These are phyloP conservation scores for Metschnikowia matae DNA, from an alignment of 805 yeast genomes.

Conservation along the genomic window DNA sequence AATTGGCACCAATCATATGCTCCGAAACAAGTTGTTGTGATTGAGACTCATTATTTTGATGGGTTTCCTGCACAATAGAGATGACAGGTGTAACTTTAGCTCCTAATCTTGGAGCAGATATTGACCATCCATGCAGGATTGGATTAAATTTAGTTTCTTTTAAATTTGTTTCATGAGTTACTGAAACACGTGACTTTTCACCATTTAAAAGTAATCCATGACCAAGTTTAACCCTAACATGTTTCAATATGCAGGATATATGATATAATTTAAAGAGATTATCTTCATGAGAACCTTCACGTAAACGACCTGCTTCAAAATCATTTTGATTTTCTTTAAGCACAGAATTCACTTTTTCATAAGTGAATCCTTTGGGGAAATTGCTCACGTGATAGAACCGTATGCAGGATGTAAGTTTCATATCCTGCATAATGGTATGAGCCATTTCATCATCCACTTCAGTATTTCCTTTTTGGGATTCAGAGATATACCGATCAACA, in stretches of 20 bases:
- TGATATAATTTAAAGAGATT: slow-evolving; percentile 26
- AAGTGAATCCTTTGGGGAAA: slow-evolving; percentile 48
- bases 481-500: slow-evolving; percentile 19
- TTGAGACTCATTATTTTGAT: slow-evolving; percentile 27
- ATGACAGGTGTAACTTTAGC: slow-evolving; percentile 9
- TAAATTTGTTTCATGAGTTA: slow-evolving; percentile 5
- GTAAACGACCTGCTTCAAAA: slow-evolving; percentile 9
- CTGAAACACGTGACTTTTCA: slow-evolving; percentile 16
- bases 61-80: slow-evolving; percentile 9
- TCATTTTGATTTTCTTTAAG: slow-evolving; percentile 25
- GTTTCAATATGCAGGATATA: slow-evolving; percentile 25
- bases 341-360: slow-evolving; percentile 55
- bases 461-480: not conserved
- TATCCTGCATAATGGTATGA: slow-evolving; percentile 11
- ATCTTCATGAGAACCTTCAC: slow-evolving; percentile 19
- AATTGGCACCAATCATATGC: slow-evolving; percentile 76
- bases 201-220: slow-evolving; percentile 19
- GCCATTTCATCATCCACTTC: slow-evolving; percentile 8
- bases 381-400: slow-evolving; percentile 24
- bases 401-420: slow-evolving; percentile 19
- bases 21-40: slow-evolving; percentile 74
- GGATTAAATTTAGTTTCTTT: slow-evolving; percentile 1
- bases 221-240: slow-evolving; percentile 21
- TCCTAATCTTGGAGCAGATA: slow-evolving; percentile 5
- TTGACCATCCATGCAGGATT: slow-evolving; percentile 13